Evolutionary conservation across 192 early-diverging fungal species (phyloP), one percentile per base, ranked within the genome.

Genomic region (Rhizophlyctis rosea): DNA sequence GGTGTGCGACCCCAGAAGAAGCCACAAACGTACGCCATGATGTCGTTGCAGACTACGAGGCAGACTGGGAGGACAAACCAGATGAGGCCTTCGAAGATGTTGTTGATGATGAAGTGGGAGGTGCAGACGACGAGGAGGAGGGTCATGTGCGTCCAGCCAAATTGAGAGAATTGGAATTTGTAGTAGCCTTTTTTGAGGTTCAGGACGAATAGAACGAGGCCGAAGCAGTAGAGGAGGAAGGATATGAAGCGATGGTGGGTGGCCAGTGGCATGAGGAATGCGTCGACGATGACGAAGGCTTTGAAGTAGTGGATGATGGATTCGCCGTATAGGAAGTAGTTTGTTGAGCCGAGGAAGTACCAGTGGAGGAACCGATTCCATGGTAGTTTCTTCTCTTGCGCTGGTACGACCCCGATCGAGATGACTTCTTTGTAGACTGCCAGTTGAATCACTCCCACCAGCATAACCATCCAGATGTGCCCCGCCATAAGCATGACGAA

Each of bases 111-210:
- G 66, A 93, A 96, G 71, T 98, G 94, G 65, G 89, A 90, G 72
- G 94, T 92, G 65, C 88, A 78, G 36, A 98, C 92, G 34, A 98
- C 93, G 11, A 98, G 72, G 34, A 94, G 78, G 57, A 98, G 70
- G 3, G 91, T 87, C 94, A 98, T 96, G 71, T 98, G 96, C 23
- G 94, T 98, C 94, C 93, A 95, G 30, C 87, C 90, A 72, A 98
- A 98, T 75, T 96, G 94, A 4, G 86, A 78, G 74, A 98, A 91
- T 79, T 98, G 96, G 80, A 93, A 92, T 67, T 88, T 83, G 77
- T 98, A 98, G 72, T 89, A 85, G 7, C 91, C 91, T 73, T 93
- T 95, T 75, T 90, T 90, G 61, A 98, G 78, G 63, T 90, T 95
- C 57, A 90, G 68, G 7, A 98, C 93, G 83, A 98, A 98, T 67